A percentile compares a stretch with the other conserved stretches of the same genome.
phyloP scores from a whole-genome alignment of 2,329 filamentous ascomycete genomes.

The Colletotrichum caudatum region DNA sequence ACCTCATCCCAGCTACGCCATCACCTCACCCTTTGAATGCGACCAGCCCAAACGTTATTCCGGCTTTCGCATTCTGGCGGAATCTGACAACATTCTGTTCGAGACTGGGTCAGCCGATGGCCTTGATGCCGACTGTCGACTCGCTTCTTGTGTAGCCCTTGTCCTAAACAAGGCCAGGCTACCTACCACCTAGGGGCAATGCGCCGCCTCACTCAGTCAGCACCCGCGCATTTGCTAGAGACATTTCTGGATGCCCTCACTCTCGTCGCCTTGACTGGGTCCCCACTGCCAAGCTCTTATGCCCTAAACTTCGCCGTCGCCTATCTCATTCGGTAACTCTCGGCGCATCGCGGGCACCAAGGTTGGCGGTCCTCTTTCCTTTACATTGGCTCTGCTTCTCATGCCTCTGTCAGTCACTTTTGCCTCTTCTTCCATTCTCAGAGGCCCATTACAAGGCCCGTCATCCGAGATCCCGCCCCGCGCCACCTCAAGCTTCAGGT shows the following conservation, averaged over 20 bases:
- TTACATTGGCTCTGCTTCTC: slow-evolving; percentile 8
- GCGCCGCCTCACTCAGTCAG: slow-evolving; percentile 6
- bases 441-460: neutral
- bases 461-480: neutral
- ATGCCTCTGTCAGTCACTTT: neutral
- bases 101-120: neutral
- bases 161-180: neutral
- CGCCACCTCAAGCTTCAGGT: neutral
- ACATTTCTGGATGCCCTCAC: slow-evolving; percentile 24
- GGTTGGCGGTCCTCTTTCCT: slow-evolving; percentile 18
- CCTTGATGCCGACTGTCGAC: neutral
- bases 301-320: neutral
- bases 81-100: neutral
- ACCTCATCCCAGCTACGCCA: slow-evolving; percentile 28
- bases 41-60: slow-evolving; percentile 8
- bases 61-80: neutral
- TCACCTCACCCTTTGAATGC: neutral
- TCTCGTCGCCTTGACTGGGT: neutral
- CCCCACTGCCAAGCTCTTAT: neutral
- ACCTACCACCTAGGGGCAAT: slow-evolving; percentile 3
- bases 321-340: neutral
- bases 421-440: neutral
- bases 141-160: neutral
- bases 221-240: slow-evolving; percentile 9
- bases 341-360: slow-evolving; percentile 6